Base-by-base conservation (phyloP, 371 early-diverging fungal genomes). In the Circinella umbellata region DNA sequence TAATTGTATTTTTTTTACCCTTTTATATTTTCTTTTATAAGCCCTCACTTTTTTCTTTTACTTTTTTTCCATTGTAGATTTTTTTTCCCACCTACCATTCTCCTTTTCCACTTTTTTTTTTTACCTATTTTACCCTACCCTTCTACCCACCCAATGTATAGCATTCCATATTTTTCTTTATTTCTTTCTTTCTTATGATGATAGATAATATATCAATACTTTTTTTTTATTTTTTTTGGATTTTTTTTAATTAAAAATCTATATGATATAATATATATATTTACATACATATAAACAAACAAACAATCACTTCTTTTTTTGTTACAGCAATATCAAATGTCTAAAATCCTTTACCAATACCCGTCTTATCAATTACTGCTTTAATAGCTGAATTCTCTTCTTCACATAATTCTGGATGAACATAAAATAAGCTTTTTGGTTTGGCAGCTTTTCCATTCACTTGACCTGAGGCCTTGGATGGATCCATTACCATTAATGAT, bases 391-490 rank as follows among this genome's bases (percentile, higher is more conserved):
- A 55, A 13, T 73, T 75, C 42, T 79, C 78, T 57, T 81, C 78
- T 67, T 86, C 77, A 39, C 86, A 84, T 55, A 86, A 60, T 66
- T 89, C 89, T 3, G 83, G 76, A 64, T 89, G 89, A 1, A 89
- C 66, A 73, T 89, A 89, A 42, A 89, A 80, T 13, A 87, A 64
- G 55, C 75, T 69, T 66, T 84, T 87, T 18, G 85, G 79, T 39
- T 86, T 83, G 20, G 79, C 77, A 38, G 78, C 67, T 54, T 85
- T 82, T 6, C 79, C 75, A 37, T 79, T 54, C 63, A 81, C 38
- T 69, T 71, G 15, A 38, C 82, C 76, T 10, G 51, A 61, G 42
- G 85, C 76, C 69, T 76, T 39, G 39, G 69, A 47, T 55, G 82
- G 76, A 73, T 87, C 76, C 57, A 76, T 74, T 14, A 85, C 76